Evolutionary conservation across 805 yeast species (phyloP).

Genomic region (Myxozyma neglecta): DNA sequence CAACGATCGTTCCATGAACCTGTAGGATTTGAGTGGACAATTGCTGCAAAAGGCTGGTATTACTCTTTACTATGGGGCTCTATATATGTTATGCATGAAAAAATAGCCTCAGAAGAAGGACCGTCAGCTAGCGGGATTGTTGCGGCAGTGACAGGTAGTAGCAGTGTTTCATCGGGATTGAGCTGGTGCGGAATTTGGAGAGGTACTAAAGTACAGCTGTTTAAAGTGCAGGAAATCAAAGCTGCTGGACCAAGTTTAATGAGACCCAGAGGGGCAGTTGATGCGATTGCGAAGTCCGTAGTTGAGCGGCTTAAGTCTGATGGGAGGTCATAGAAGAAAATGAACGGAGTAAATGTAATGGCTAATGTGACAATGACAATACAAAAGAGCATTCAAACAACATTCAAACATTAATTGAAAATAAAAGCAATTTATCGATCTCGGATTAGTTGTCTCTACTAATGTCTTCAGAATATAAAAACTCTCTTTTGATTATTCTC

Average conservation of each 20-base stretch:
- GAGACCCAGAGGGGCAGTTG: conserved; percentile 48
- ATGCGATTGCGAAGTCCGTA: conserved; percentile 51
- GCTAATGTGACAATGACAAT: background rate
- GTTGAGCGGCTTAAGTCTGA: conserved; percentile 38
- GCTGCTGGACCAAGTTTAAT: conserved; percentile 45
- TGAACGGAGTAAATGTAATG: background rate
- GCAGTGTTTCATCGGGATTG: background rate
- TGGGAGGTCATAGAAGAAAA: background rate
- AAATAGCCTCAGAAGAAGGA: conserved; percentile 6
- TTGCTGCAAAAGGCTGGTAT: conserved; percentile 73
- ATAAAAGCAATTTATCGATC: background rate
- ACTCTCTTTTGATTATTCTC: conserved; percentile 26
- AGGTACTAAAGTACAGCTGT: conserved; percentile 45
- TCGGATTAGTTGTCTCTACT: background rate
- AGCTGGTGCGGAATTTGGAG: conserved; percentile 24
- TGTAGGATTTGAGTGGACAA: conserved; percentile 62
- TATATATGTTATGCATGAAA: conserved; percentile 44
- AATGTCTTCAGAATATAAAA: conserved; percentile 26
- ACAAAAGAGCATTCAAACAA: background rate
- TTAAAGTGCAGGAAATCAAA: conserved; percentile 48
- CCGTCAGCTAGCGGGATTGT: conserved; percentile 2
- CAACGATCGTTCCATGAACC: conserved; percentile 32
- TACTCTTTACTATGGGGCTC: conserved; percentile 62
- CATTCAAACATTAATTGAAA: background rate
- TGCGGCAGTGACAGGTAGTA: conserved; percentile 9